Conservation (phyloP, 768 basidiomycete species). For the Dictyophora rubrovolvata region DNA sequence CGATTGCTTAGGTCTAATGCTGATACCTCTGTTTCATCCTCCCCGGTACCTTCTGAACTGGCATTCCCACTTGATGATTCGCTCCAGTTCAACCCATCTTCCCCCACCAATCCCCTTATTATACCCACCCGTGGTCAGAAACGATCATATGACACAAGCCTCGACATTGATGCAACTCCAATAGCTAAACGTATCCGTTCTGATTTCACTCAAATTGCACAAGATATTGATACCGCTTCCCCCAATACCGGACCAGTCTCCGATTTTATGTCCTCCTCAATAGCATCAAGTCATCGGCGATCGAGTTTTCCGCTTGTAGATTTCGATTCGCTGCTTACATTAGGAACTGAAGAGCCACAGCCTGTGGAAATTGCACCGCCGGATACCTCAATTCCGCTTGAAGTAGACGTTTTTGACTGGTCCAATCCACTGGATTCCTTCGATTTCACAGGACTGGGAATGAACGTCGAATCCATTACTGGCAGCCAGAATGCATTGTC, state of each 20-base stretch:
- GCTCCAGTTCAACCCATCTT: neutral
- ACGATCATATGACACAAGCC: neutral
- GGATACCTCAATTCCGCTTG: constrained; percentile 1
- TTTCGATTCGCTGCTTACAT: neutral
- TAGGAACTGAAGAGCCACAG: neutral
- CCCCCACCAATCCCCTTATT: neutral
- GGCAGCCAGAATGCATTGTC: neutral
- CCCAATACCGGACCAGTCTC: neutral
- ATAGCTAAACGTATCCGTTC: neutral
- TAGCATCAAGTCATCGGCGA: neutral
- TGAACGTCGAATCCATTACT: neutral
- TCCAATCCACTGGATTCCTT: neutral
- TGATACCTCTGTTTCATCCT: neutral
- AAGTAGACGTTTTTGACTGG: constrained; percentile 5
- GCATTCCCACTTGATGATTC: neutral
- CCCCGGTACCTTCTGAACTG: neutral
- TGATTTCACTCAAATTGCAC: neutral
- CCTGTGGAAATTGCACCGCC: neutral
- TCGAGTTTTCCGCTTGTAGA: constrained; percentile 1
- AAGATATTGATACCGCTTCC: neutral
- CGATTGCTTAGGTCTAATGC: neutral
- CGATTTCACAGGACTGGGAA: neutral
- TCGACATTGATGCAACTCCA: neutral
- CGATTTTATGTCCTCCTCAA: neutral
- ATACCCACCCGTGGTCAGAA: constrained; percentile 2